Base-by-base conservation (phyloP, 2,329 filamentous ascomycete species). In the Clonostachys byssicola region DNA sequence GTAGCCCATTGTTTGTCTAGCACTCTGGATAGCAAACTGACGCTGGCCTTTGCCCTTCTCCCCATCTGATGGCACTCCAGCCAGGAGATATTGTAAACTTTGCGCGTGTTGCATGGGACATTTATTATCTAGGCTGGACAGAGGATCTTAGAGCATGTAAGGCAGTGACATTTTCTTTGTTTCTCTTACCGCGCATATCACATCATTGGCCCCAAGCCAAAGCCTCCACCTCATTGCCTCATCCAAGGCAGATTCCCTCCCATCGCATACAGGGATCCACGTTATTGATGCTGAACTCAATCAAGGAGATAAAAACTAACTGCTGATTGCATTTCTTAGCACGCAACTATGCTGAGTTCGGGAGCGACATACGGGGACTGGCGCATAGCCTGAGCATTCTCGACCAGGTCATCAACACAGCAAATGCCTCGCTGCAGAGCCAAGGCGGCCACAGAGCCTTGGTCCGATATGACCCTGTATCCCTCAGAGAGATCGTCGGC, bases 261-360 rank as follows among this genome's bases (percentile, higher is more conserved):
- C 9, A 6, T 10, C 23, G 23, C 23, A 30, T 30, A 9, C 23
- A 30, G 10, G 18, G 36, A 17, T 35, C 34, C 34, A 47, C 34
- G 43, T 9, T 14, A 7, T 42, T 14, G 20, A 42, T 14, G 41
- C 9, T 42, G 6, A 17, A 14, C 12, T 23, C 14, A 14, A 16
- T 44, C 9, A 7, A 34, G 14, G 23, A 10, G 5, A 30, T 30
- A 30, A 40, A 20, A 13, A 13, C 20, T 14, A 30, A 36, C 16
- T 44, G 14, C 35, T 45, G 36, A 45, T 17, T 30, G 49, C 56
- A 23, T 56, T 43, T 16, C 13, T 35, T 14, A 65, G 62, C 56
- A 35, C 57, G 45, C 13, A 59, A 66, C 47, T 67, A 67, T 48
- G 38, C 41, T 13, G 63, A 63, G 33, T 67, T 67, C 43, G 59